These are phyloP conservation scores for Aspergillus viridinutans DNA, from an alignment of 2,329 filamentous ascomycete genomes.

Conservation along the genomic window DNA sequence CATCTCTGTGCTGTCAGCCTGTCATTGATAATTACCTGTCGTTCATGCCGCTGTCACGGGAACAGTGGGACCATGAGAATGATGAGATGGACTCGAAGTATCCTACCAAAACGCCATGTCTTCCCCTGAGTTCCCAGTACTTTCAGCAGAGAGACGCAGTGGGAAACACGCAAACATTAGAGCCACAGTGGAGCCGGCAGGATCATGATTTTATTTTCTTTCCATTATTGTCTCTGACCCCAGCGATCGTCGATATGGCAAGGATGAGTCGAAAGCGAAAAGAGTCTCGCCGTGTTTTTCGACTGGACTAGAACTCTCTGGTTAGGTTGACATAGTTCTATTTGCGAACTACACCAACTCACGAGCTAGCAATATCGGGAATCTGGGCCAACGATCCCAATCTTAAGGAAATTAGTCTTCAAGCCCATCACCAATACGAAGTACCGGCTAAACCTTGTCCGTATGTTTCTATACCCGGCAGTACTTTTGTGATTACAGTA, in stretches of 20 bases:
- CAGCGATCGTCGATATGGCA: background rate
- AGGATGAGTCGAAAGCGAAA: background rate
- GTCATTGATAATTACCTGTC: too few relatives aligned
- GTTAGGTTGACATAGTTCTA: background rate
- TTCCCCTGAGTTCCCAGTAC: background rate
- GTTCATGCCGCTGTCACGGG: too few relatives aligned
- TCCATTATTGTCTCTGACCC: background rate
- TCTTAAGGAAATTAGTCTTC: slow-evolving; percentile 1
- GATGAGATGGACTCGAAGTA: too few relatives aligned
- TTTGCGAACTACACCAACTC: slow-evolving; percentile 5
- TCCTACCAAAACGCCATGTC: background rate
- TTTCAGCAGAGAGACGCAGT: too few relatives aligned
- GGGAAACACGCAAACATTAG: too few relatives aligned
- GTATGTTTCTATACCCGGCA: background rate
- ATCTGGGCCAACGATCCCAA: slow-evolving; percentile 11
- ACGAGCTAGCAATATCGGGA: slow-evolving; percentile 8
- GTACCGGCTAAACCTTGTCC: background rate
- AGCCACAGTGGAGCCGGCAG: background rate
- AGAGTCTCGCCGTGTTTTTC: background rate
- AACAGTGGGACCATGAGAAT: too few relatives aligned
- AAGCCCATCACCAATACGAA: background rate
- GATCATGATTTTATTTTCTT: background rate
- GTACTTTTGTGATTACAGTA: background rate
- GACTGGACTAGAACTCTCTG: background rate
- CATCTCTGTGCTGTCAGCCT: too few relatives aligned